These are phyloP conservation scores for Coniophora puteana DNA, from an alignment of 1,284 basidiomycete genomes.

Conservation along the genomic window DNA sequence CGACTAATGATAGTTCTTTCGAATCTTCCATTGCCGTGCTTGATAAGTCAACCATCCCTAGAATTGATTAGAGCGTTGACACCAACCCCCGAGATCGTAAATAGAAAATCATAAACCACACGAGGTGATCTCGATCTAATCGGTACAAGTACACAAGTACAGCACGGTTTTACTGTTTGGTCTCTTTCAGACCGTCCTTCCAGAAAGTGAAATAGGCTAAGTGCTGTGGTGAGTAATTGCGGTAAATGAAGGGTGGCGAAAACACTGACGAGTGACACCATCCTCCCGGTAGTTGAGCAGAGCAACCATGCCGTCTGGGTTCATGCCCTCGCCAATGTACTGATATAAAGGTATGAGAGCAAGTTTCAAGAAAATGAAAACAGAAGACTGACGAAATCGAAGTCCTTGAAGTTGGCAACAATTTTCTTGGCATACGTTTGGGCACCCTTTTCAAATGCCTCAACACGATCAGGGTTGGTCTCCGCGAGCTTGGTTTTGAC, in stretches of 20 bases:
- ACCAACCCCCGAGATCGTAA: too few relatives aligned
- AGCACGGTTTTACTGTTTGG: constrained; percentile 51
- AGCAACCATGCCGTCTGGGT: constrained; percentile 86
- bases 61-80: too few relatives aligned
- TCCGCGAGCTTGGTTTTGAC: constrained; percentile 64
- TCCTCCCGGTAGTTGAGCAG: constrained; percentile 85
- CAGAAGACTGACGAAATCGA: constrained; percentile 66
- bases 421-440: constrained; percentile 82
- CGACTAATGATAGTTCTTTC: constrained; percentile 1
- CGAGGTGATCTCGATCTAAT: constrained; percentile 3
- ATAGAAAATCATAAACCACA: too few relatives aligned
- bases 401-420: constrained; percentile 87
- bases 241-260: background rate
- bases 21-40: too few relatives aligned
- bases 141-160: background rate
- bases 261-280: constrained; percentile 67
- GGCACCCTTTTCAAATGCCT: constrained; percentile 85
- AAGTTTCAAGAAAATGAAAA: background rate
- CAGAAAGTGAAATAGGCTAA: constrained; percentile 91
- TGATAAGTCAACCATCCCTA: too few relatives aligned
- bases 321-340: constrained; percentile 88
- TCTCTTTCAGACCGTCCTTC: constrained; percentile 85
- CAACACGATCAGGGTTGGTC: constrained; percentile 65
- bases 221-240: constrained; percentile 10
- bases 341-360: constrained; percentile 27